phyloP scores from a whole-genome alignment of 75 land plant species.

The Cryptomeria japonica region DNA sequence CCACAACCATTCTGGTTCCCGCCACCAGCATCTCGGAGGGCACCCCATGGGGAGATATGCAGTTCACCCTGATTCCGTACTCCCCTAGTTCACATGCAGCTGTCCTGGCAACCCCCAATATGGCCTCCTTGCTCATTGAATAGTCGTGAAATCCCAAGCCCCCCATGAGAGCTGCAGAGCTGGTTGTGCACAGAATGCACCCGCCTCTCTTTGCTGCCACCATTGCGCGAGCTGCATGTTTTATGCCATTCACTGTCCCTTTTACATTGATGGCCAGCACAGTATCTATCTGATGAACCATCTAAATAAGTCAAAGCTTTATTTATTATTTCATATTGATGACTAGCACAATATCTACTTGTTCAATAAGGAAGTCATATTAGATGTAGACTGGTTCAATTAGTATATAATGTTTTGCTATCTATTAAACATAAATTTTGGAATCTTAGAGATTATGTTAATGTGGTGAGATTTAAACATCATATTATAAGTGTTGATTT shows the following conservation, averaged over 20 bases:
- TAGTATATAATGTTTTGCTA: background rate
- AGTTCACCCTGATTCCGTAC: slow-evolving; percentile 64
- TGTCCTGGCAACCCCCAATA: slow-evolving; percentile 37
- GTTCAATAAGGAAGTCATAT: no score
- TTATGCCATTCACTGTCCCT: slow-evolving; percentile 61
- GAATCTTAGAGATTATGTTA: no score
- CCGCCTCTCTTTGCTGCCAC: slow-evolving; percentile 34
- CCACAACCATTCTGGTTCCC: slow-evolving; percentile 14
- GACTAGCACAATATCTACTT: no score
- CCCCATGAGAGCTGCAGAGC: slow-evolving; percentile 55
- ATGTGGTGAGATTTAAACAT: no score
- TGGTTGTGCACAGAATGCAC: slow-evolving; percentile 49
- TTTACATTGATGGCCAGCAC: slow-evolving; percentile 38
- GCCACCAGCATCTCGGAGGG: slow-evolving; percentile 44
- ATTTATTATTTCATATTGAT: no score
- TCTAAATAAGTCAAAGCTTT: no score
- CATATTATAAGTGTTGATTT: no score
- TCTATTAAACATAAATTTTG: no score
- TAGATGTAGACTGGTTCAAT: no score
- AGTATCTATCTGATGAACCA: background rate
- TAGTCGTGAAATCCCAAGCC: slow-evolving; percentile 53
- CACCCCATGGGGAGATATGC: slow-evolving; percentile 58
- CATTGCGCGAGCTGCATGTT: slow-evolving; percentile 73
- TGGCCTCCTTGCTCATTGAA: slow-evolving; percentile 49
- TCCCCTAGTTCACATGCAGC: slow-evolving; percentile 49